Evolutionary conservation across 75 land plant genomes (phyloP).

Genomic region (Isoetes taiwanensis): DNA sequence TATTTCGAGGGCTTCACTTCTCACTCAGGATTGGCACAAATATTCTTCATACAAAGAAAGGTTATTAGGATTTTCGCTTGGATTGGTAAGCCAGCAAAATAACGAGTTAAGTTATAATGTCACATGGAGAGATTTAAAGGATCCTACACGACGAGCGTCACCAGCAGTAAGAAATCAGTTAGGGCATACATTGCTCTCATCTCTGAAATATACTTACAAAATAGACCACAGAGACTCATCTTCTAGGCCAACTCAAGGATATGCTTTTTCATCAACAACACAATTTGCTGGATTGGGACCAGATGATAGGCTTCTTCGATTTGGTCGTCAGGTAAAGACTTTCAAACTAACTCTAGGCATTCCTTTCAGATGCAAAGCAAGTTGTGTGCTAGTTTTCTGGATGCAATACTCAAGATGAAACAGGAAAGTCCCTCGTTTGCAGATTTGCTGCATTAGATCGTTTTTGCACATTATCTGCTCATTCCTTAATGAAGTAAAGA

Average conservation of each 20-base stretch:
- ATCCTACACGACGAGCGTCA: conserved; percentile 72
- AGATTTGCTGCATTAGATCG: not conserved
- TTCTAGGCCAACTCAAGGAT: conserved; percentile 70
- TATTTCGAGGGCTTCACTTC: conserved; percentile 42
- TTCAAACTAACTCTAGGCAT: not conserved
- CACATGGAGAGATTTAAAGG: conserved; percentile 66
- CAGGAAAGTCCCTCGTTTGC: not conserved
- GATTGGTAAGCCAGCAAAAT: conserved; percentile 39
- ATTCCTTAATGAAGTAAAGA: not conserved
- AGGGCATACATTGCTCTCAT: conserved; percentile 72
- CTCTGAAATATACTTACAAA: conserved; percentile 68
- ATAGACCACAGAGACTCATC: conserved; percentile 64
- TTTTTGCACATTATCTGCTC: not conserved
- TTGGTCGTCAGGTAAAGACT: conserved; percentile 59
- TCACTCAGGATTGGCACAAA: conserved; percentile 76
- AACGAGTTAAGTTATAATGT: conserved; percentile 71
- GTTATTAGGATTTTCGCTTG: conserved; percentile 57
- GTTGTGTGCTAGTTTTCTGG: not conserved
- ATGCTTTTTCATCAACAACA: conserved; percentile 54
- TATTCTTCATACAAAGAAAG: conserved; percentile 85
- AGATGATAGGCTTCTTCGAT: conserved; percentile 53
- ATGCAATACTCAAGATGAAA: not conserved
- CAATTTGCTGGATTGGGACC: conserved; percentile 78
- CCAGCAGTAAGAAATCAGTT: conserved; percentile 57
- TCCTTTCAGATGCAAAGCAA: not conserved